Conservation (phyloP, 2,329 filamentous ascomycete genomes). For the Orbilia blumenaviensis region DNA sequence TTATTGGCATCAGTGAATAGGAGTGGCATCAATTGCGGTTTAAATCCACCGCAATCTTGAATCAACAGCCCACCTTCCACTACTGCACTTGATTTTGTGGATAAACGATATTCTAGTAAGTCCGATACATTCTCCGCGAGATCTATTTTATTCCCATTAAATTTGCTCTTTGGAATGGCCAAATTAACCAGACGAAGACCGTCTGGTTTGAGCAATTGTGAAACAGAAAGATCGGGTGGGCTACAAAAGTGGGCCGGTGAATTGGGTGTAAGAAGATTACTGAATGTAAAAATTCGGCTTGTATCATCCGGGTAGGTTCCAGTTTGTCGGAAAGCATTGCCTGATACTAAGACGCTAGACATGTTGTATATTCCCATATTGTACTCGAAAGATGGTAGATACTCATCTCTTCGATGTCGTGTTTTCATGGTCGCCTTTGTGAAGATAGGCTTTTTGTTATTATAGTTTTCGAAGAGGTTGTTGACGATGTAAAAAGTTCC, state of each 20-base stretch:
- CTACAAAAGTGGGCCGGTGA: constrained; percentile 35
- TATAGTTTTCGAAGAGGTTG: constrained; percentile 52
- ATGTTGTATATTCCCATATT: constrained; percentile 54
- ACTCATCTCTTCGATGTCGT: constrained; percentile 14
- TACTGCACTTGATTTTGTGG: constrained; percentile 25
- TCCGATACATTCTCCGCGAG: constrained; percentile 23
- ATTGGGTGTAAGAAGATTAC: constrained; percentile 44
- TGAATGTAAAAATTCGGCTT: constrained; percentile 53
- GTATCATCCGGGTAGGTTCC: constrained; percentile 45
- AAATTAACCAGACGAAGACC: constrained; percentile 25
- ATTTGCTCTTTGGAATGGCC: constrained; percentile 41
- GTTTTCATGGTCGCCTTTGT: neutral
- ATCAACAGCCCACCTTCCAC: constrained; percentile 19
- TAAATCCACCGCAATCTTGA: constrained; percentile 31
- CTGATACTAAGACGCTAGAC: constrained; percentile 49
- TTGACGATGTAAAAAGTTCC: constrained; percentile 54
- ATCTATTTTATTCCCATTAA: constrained; percentile 37
- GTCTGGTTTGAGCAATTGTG: constrained; percentile 27
- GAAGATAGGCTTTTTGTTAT: constrained; percentile 50
- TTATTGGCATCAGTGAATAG: constrained; percentile 31
- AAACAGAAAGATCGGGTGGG: constrained; percentile 21
- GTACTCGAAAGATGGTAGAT: constrained; percentile 52
- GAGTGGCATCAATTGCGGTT: constrained; percentile 30
- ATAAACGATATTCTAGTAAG: constrained; percentile 25
- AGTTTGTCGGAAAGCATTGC: constrained; percentile 50